Percentiles rank a stretch among this genome's conserved stretches.
phyloP scores from a whole-genome alignment of 1,284 basidiomycete species.

The Cystobasidium sp. region DNA sequence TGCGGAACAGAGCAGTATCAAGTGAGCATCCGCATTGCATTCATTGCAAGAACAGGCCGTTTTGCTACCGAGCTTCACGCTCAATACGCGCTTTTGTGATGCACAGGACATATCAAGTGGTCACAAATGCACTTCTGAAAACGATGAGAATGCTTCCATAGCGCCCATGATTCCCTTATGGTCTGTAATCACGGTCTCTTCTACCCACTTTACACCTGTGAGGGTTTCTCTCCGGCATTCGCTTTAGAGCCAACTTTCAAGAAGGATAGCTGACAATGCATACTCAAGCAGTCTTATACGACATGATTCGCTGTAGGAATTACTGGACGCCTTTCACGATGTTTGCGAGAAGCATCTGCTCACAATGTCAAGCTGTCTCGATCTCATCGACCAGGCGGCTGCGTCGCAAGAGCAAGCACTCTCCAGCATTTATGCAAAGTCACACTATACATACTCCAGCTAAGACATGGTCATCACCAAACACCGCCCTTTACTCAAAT shows the following conservation, averaged over 20 bases:
- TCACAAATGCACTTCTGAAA: background rate
- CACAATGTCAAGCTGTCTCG: conserved; percentile 1
- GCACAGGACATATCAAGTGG: background rate
- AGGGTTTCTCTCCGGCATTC: background rate
- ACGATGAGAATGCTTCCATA: too few species aligned
- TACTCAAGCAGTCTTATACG: background rate
- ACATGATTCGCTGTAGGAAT: conserved; percentile 9
- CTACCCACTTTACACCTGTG: too few species aligned
- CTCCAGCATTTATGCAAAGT: background rate
- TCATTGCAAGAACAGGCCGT: conserved; percentile 7
- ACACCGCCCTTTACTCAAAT: background rate
- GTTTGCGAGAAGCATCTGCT: background rate
- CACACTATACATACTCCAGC: background rate
- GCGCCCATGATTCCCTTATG: too few species aligned
- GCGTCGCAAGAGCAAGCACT: too few species aligned
- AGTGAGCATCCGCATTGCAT: background rate
- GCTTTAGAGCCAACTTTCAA: background rate
- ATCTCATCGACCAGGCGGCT: background rate
- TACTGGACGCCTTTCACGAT: background rate
- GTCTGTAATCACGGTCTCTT: too few species aligned
- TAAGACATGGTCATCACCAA: background rate
- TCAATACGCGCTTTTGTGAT: conserved; percentile 9
- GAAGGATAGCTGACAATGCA: background rate
- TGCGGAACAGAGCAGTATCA: background rate
- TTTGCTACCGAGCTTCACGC: conserved; percentile 13